These are phyloP conservation scores for Potentilla sterilis DNA, from an alignment of 306 rosid genomes.

Conservation along the genomic window DNA sequence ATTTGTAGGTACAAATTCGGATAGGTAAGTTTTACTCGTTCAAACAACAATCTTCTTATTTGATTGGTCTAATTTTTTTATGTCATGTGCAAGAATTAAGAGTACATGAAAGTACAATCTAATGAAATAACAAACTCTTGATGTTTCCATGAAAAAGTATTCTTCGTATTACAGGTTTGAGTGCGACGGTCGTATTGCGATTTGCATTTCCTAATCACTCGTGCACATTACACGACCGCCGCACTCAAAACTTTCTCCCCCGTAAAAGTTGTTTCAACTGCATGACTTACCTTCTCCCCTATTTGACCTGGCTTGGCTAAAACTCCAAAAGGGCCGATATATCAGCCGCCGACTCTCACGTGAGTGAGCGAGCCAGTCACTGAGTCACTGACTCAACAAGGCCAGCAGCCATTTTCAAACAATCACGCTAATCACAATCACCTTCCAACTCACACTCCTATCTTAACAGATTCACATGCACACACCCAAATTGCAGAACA, in stretches of 20 bases:
- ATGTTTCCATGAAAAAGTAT: too few species aligned
- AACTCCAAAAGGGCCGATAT: neutral
- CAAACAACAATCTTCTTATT: too few species aligned
- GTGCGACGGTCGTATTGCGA: too few species aligned
- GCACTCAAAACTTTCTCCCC: too few species aligned
- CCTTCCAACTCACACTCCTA: neutral
- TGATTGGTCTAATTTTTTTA: too few species aligned
- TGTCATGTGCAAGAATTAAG: too few species aligned
- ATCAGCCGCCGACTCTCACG: slow-evolving; percentile 1
- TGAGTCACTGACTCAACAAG: neutral
- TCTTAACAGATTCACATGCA: neutral
- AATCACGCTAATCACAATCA: neutral
- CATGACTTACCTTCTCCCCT: slow-evolving; percentile 11
- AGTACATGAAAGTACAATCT: too few species aligned
- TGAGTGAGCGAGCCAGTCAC: slow-evolving; percentile 19
- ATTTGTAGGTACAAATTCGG: too few species aligned
- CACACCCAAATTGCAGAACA: neutral
- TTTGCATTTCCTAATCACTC: too few species aligned
- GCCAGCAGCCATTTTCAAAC: neutral
- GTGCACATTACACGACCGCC: neutral
- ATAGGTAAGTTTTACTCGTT: too few species aligned
- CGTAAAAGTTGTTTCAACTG: neutral
- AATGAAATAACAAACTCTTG: too few species aligned
- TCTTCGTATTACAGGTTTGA: too few species aligned
- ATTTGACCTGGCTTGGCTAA: neutral